Conservation (phyloP, 306 rosid genomes). For the Rubus idaeus region DNA sequence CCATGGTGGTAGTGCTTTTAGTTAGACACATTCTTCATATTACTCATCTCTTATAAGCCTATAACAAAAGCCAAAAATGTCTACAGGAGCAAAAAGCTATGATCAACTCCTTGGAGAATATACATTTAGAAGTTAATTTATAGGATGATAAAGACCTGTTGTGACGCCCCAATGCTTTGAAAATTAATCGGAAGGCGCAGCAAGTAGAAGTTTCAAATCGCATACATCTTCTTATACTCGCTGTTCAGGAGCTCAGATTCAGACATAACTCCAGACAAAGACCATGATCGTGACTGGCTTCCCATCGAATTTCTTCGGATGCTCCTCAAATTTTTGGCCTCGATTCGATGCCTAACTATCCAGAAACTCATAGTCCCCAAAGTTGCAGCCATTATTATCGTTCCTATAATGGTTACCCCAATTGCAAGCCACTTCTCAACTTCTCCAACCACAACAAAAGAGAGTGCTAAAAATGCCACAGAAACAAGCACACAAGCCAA, state of each 20-base stretch:
- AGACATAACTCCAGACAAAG: constrained; percentile 58
- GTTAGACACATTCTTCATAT: background rate
- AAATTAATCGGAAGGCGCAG: background rate
- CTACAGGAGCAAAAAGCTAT: background rate
- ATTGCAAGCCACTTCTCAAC: constrained; percentile 75
- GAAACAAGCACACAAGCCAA: constrained; percentile 82
- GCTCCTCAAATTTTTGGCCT: constrained; percentile 66
- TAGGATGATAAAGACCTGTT: background rate
- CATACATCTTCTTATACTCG: constrained; percentile 88
- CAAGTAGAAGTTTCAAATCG: constrained; percentile 44
- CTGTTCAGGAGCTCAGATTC: constrained; percentile 78
- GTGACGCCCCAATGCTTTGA: background rate
- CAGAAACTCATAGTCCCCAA: constrained; percentile 90
- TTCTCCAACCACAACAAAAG: constrained; percentile 86
- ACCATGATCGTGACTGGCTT: constrained; percentile 60
- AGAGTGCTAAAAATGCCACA: constrained; percentile 80
- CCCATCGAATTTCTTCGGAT: constrained; percentile 65
- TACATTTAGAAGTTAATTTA: constrained; percentile 3
- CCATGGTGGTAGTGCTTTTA: background rate
- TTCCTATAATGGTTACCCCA: constrained; percentile 77
- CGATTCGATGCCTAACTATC: constrained; percentile 85
- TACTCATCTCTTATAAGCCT: constrained; percentile 6
- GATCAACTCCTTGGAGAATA: constrained; percentile 14
- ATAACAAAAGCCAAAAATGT: background rate
- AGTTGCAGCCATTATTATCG: constrained; percentile 86